Percentiles rank a stretch among this genome's conserved stretches.
These are phyloP conservation scores for Aaosphaeria pasadenensis DNA, from an alignment of 2,329 filamentous ascomycete genomes.

Conservation along the genomic window DNA sequence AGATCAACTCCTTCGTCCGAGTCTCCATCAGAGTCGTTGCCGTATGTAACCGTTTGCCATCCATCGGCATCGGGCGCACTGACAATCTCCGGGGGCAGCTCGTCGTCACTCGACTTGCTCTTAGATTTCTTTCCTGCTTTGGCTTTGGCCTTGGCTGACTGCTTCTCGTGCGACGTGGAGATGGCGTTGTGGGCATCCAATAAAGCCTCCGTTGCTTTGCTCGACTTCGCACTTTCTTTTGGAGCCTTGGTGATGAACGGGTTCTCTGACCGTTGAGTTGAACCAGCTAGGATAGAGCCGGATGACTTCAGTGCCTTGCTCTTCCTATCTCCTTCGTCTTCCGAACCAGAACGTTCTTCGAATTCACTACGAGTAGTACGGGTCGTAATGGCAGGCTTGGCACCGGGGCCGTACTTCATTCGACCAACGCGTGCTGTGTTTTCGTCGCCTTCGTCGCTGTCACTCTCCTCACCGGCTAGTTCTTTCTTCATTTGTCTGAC, in stretches of 20 bases:
- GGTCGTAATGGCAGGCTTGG: slow-evolving; percentile 27
- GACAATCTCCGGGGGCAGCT: slow-evolving; percentile 23
- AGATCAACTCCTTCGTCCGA: slow-evolving; percentile 39
- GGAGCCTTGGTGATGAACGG: slow-evolving; percentile 34
- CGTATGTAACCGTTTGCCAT: slow-evolving; percentile 43
- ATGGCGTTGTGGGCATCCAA: slow-evolving; percentile 13
- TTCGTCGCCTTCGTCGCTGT: slow-evolving; percentile 46
- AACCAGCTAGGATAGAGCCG: slow-evolving; percentile 2
- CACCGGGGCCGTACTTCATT: slow-evolving; percentile 61
- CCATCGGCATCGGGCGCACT: slow-evolving; percentile 39
- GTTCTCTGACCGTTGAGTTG: slow-evolving; percentile 21
- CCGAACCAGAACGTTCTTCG: slow-evolving; percentile 57
- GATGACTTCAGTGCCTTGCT: slow-evolving; percentile 8
- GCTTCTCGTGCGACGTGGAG: slow-evolving; percentile 1
- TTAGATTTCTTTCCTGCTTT: slow-evolving; percentile 14
- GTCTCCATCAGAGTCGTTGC: slow-evolving; percentile 26
- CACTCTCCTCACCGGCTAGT: slow-evolving; percentile 61
- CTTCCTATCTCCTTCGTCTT: slow-evolving; percentile 27
- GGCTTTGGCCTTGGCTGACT: slow-evolving; percentile 5
- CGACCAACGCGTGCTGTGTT: slow-evolving; percentile 65
- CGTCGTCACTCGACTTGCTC: slow-evolving; percentile 7
- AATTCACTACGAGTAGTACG: slow-evolving; percentile 51
- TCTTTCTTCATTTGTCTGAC: slow-evolving; percentile 60
- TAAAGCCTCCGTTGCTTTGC: slow-evolving; percentile 11
- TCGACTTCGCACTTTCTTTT: slow-evolving; percentile 18